Evolutionary conservation across 768 basidiomycete species (phyloP).

Genomic region (Calocybe indica): DNA sequence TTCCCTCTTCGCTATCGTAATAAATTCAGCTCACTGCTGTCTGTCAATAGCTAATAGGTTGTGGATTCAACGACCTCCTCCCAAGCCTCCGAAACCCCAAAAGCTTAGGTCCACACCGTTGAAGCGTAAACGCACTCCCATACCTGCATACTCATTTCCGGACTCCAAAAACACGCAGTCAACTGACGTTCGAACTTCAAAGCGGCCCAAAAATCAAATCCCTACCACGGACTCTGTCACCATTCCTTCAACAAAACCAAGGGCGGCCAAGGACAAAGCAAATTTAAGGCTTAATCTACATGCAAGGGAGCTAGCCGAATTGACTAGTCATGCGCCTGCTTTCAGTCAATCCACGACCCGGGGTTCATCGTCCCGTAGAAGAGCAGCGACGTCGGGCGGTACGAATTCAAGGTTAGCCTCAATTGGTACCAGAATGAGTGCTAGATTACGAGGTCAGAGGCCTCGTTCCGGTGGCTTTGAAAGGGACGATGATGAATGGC

Average conservation of each 20-base stretch:
- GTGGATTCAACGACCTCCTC: conserved; percentile 74
- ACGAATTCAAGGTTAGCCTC: conserved; percentile 18
- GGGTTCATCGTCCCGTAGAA: not conserved
- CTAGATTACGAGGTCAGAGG: conserved; percentile 49
- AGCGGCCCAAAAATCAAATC: too few relatives aligned
- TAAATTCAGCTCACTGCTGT: not conserved
- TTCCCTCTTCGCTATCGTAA: not conserved
- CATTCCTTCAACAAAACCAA: conserved; percentile 12
- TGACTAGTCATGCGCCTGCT: conserved; percentile 44
- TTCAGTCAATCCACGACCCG: not conserved
- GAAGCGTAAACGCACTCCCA: conserved; percentile 31
- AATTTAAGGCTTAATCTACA: conserved; percentile 65
- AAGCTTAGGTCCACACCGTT: conserved; percentile 38
- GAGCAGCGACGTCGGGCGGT: conserved; percentile 8
- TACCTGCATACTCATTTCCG: not conserved
- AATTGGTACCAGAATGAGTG: conserved; percentile 60
- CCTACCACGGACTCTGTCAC: not conserved
- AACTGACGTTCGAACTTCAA: too few relatives aligned
- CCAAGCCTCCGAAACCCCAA: conserved; percentile 12
- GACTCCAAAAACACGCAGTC: too few relatives aligned
- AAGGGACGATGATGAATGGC: conserved; percentile 67
- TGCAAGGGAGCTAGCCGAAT: conserved; percentile 60
- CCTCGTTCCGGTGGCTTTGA: conserved; percentile 24
- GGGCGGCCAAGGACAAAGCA: conserved; percentile 18
- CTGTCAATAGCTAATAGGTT: conserved; percentile 59